Base-by-base conservation (phyloP, 2,329 filamentous ascomycete species). In the Pseudocercospora cruenta region DNA sequence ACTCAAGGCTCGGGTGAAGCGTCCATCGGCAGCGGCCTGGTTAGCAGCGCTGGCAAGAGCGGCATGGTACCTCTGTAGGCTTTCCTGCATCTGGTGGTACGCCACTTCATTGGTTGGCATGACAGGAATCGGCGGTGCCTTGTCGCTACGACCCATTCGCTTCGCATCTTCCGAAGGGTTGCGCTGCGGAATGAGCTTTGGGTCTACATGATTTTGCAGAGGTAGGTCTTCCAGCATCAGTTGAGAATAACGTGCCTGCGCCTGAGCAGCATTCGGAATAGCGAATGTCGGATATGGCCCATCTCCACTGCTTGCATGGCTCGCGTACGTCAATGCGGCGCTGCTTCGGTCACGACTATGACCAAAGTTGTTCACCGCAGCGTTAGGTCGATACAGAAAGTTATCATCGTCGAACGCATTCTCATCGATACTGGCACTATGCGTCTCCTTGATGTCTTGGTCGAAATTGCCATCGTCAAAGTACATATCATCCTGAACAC, bases 41-140 rank as follows among this genome's bases (percentile, higher is more conserved):
- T 90, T 89, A 9, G 93, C 91, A 6, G 93, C 94, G 55, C 91
- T 90, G 1, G 92, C 93, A 4, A 98, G 83, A 0, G 93, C 93
- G 60, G 90, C 90, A 75, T 97, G 93, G 73, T 97, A 94, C 0
- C 88, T 90, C 49, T 88, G 88, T 21, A 91, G 80, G 64, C 85
- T 88, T 39, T 84, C 82, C 72, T 86, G 83, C 24, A 84, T 85
- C 43, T 85, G 74, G 43, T 81, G 26, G 51, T 66, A 57, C 2
- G 69, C 70, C 57, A 59, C 69, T 39, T 58, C 77, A 73, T 72
- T 76, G 69, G 72, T 71, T 71, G 64, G 73, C 78, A 49, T 73
- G 71, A 69, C 87, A 22, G 85, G 88, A 69, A 84, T 83, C 4
- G 81, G 83, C 7, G 87, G 86, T 64, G 85, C 85, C 62, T 65